Base-by-base conservation (phyloP, 2,329 filamentous ascomycete genomes). In the Fusarium citri region DNA sequence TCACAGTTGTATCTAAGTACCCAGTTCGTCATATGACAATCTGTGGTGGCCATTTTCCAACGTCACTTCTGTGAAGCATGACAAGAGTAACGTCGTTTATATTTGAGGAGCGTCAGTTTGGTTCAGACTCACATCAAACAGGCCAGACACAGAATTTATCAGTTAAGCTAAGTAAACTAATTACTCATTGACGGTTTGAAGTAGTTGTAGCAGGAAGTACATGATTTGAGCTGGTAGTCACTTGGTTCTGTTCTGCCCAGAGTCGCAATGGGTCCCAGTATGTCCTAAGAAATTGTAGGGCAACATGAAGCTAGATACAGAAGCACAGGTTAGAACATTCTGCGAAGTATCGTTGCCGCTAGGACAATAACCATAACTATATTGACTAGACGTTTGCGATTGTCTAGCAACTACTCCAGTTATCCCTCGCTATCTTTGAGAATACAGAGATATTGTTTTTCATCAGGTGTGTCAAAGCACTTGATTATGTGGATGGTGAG, bases 361-460 rank as follows among this genome's bases (percentile, higher is more conserved):
- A 37, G 5, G 1, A 11, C 4, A 11, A 10, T 10, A n/a, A n/a
- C 34, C n/a, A 37, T n/a, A 10, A n/a, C 1, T 2, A n/a, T 37
- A 16, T 37, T 18, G 34, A n/a, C 34, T 11, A 6, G 16, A 37
- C 11, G 34, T 5, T 37, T 37, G 9, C 18, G 34, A n/a, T 37
- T 37, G 16, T 37, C 18, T 37, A 3, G 16, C 34, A 37, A 37
- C 34, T 37, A 6, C 34, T 37, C 34, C 10, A 6, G 34, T 37
- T 31, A 14, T 31, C 30, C 30, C 3, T 31, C 30, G 34, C 6
- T 37, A 6, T 18, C 10, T 12, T 12, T 4, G 6, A 37, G 18
- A 37, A 37, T 37, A 37, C 34, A 37, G 14, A 16, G 10, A 11
- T n/a, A 37, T 7, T 12, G 34, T 18, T 37, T 12, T n/a, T 18